Conservation (phyloP, 495 filamentous ascomycete species). For the Xylaria palmicola region DNA sequence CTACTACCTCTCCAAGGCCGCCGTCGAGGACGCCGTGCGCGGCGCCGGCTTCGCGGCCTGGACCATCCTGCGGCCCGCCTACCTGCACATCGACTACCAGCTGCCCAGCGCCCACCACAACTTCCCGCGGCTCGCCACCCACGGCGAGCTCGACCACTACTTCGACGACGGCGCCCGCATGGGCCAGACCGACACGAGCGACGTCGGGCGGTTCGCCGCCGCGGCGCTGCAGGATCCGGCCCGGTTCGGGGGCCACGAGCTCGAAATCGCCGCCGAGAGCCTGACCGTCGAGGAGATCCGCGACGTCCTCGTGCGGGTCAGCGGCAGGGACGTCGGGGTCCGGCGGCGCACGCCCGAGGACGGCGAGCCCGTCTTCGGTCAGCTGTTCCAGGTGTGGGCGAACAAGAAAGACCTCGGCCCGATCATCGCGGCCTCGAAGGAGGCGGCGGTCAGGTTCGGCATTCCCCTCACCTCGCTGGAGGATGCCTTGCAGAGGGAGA, state of each 20-base stretch:
- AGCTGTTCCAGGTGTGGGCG: background rate
- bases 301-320: conserved; percentile 23
- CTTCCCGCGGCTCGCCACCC: conserved; percentile 19
- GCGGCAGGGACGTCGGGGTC: conserved; percentile 16
- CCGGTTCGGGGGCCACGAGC: conserved; percentile 37
- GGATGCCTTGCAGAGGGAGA: conserved; percentile 23
- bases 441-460: conserved; percentile 21
- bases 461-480: conserved; percentile 26
- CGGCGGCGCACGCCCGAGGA: conserved; percentile 2
- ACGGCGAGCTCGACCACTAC: conserved; percentile 29
- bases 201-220: conserved; percentile 46
- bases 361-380: background rate
- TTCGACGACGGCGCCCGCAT: conserved; percentile 32
- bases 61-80: conserved; percentile 45
- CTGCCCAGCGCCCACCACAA: conserved; percentile 31
- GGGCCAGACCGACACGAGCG: conserved; percentile 44
- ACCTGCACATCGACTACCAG: conserved; percentile 33
- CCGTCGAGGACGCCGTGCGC: conserved; percentile 37
- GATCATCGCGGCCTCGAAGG: conserved; percentile 9
- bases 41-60: conserved; percentile 39
- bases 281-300: conserved; percentile 34
- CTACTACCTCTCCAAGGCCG: conserved; percentile 23
- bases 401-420: background rate
- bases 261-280: conserved; percentile 42
- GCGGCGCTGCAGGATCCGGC: conserved; percentile 41